Base-by-base conservation (phyloP, 1,284 basidiomycete species). In the Ustilago trichophora region DNA sequence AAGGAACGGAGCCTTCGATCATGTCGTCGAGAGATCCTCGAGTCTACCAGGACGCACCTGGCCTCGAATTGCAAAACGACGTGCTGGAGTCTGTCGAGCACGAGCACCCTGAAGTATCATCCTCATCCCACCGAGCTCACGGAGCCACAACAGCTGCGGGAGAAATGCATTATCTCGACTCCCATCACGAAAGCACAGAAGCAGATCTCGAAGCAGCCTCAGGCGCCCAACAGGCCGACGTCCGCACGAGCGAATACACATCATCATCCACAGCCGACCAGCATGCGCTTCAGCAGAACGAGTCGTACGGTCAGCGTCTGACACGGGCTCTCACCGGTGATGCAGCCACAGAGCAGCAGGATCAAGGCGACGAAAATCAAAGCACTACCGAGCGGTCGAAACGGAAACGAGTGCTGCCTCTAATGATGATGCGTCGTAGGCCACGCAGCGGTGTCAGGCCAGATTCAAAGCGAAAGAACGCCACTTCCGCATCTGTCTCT, bases 41-140 rank as follows among this genome's bases (percentile, higher is more conserved):
- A 16, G 21, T 66, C 16, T 68, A 62, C 22, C 58, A 68, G 36
- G 54, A 68, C n/a, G 57, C 65, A 19, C 65, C 58, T 10, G 65
- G 65, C 11, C 37, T 68, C 6, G 65, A 68, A 8, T 40, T 12
- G 24, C 56, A 68, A 18, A 45, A 49, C 27, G 57, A 67, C n/a
- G 58, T 59, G 1, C 15, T 53, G 22, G 49, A 34, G 3, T 40
- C 53, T 2, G 52, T 60, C 8, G 34, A 37, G 15, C 57, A 56
- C 22, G 27, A 36, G 5, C 53, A 66, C 40, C 32, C 48, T 29
- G 12, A 19, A 19, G 19, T 36, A 10, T 25, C 36, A 15, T 32
- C 35, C 27, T 27, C 48, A 25, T 45, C 43, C 7, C 19, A n/a
- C 11, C 26, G 18, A 18, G 22, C 36, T 8, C 10, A 9, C 11